A percentile compares a stretch with the other conserved stretches of the same genome.
Conservation (phyloP, 768 basidiomycete genomes). For the Russula vinacea region DNA sequence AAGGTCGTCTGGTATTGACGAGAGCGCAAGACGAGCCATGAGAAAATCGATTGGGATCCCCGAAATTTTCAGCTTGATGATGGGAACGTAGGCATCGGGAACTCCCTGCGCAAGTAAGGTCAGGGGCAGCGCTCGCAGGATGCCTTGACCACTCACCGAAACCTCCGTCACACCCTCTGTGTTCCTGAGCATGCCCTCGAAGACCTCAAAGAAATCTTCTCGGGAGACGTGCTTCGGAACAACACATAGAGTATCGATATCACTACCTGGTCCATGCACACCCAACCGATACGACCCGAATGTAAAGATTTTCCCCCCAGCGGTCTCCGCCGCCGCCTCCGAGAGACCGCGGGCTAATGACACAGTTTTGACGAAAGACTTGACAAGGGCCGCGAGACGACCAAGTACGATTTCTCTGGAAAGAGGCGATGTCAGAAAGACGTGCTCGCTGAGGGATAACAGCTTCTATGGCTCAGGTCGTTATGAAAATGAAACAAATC, state of each 20-base stretch:
- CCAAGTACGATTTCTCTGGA: conserved; percentile 89
- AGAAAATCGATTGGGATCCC: conserved; percentile 93
- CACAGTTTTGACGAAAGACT: conserved; percentile 86
- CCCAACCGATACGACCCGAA: conserved; percentile 98
- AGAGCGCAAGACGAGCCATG: conserved; percentile 84
- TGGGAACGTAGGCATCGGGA: conserved; percentile 93
- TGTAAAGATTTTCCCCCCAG: conserved; percentile 98
- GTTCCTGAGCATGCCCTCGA: conserved; percentile 84
- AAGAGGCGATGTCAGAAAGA: conserved; percentile 24
- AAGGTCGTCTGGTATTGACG: conserved; percentile 88
- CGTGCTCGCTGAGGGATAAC: neutral
- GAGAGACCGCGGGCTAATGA: conserved; percentile 79
- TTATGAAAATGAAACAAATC: conserved; percentile 1
- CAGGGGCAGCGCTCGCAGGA: neutral
- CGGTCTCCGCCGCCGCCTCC: conserved; percentile 79
- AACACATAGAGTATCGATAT: conserved; percentile 98
- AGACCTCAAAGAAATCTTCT: conserved; percentile 92
- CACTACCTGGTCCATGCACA: conserved; percentile 91
- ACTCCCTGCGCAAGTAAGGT: conserved; percentile 62
- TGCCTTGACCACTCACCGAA: conserved; percentile 50
- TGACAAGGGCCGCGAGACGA: conserved; percentile 82
- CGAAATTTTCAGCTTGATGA: conserved; percentile 86
- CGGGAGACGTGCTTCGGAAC: conserved; percentile 94
- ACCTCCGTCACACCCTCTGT: conserved; percentile 84
- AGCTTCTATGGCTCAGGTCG: conserved; percentile 6